Conservation (phyloP, 768 basidiomycete species). For the Exidia glandulosa region DNA sequence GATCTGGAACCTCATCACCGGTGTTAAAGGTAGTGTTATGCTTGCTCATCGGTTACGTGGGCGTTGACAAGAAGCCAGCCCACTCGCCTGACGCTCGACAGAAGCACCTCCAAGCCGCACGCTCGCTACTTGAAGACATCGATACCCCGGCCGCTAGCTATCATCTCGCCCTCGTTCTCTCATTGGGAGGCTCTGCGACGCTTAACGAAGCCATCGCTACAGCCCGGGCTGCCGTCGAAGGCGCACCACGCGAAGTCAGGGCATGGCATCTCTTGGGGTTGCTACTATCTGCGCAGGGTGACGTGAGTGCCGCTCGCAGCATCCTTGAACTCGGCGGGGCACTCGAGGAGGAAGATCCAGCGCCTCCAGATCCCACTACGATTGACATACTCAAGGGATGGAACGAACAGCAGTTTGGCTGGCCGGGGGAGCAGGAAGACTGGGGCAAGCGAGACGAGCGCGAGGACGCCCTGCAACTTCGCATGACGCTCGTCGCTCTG, state of each 20-base stretch:
- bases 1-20: conserved; percentile 59
- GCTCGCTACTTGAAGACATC: conserved; percentile 33
- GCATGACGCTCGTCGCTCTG: conserved; percentile 76
- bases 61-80: conserved; percentile 43
- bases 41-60: no score
- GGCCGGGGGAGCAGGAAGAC: not conserved
- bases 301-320: conserved; percentile 67
- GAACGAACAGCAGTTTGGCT: conserved; percentile 3
- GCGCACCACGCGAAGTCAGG: conserved; percentile 46
- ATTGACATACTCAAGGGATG: conserved; percentile 13
- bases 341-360: conserved; percentile 38
- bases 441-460: not conserved
- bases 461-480: conserved; percentile 69
- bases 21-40: conserved; percentile 61
- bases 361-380: conserved; percentile 19
- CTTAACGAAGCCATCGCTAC: conserved; percentile 55
- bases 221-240: conserved; percentile 65
- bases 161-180: conserved; percentile 68
- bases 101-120: conserved; percentile 44
- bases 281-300: conserved; percentile 63
- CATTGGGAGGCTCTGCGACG: conserved; percentile 51
- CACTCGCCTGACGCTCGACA: conserved; percentile 54
- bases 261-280: conserved; percentile 90
- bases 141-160: conserved; percentile 54
- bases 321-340: conserved; percentile 70